Base-by-base conservation (phyloP, 164 flowering plant species). In the Platanus orientalis region DNA sequence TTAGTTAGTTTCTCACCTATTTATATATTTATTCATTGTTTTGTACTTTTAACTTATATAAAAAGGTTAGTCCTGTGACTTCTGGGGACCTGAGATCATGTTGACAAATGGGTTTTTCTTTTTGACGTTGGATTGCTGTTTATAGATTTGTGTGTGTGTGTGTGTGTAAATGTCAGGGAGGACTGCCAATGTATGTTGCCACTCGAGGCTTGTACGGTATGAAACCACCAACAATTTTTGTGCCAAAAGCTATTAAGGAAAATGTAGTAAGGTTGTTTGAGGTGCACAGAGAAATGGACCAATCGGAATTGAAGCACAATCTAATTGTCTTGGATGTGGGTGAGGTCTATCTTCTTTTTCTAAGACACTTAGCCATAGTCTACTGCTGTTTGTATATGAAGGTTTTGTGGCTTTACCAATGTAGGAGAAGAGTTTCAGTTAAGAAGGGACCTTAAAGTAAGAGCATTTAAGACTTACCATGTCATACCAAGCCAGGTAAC, bases 141-240 rank as follows among this genome's bases (percentile, higher is more conserved):
- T 36, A 14, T 36, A 36, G 10, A 7, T 36, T 7, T 36, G 42
- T 36, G 42, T 14, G 9, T 36, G n/a, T n/a, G n/a, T 49, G 0
- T 16, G 17, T 42, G 55, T 74, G 20, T 69, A 25, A 32, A 52
- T 54, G 39, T 45, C 56, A 92, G 96, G 99, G 99, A 73, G 99
- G 99, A 66, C 71, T 94, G 25, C 93, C 97, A 6, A 86, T 94
- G 92, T 91, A 94, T 72, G 99, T 91, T 72, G 99, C 97, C 32
- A 88, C 96, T 16, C 86, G 99, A 54, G 93, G 92, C 30, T 69
- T 94, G 61, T 85, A 79, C 69, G 59, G 70, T 0, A 79, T 94
- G 96, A 81, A 76, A 61, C 95, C 97, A 44, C 99, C 97, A 24
- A 86, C 95, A 48, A 80, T 94, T 56, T 50, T 94, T 70, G 88